These are phyloP conservation scores for Lanzia echinophila DNA, from an alignment of 2,329 filamentous ascomycete genomes.

Conservation along the genomic window DNA sequence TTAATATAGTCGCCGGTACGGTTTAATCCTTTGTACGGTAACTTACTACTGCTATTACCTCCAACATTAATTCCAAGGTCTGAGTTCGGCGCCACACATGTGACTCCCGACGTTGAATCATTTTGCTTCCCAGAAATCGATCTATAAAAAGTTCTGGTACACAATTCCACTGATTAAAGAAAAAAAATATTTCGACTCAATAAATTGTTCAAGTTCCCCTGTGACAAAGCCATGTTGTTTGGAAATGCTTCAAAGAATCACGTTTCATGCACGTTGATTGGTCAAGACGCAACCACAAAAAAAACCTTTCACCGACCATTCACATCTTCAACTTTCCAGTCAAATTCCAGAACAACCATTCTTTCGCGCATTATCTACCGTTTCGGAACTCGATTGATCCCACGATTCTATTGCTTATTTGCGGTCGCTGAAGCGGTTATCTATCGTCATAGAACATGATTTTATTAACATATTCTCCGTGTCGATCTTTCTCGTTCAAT, in stretches of 20 bases:
- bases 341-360: not conserved
- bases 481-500: not conserved
- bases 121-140: no score
- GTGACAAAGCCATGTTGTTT: not conserved
- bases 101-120: no score
- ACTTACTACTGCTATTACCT: no score
- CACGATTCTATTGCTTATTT: not conserved
- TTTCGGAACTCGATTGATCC: not conserved
- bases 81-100: no score
- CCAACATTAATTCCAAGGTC: no score
- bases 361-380: not conserved
- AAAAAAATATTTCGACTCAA: not conserved
- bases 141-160: no score
- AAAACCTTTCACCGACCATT: not conserved
- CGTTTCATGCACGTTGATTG: constrained; percentile 5
- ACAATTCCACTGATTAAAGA: no score
- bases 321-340: not conserved
- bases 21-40: no score
- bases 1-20: no score
- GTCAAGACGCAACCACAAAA: not conserved
- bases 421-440: not conserved
- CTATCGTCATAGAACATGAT: not conserved
- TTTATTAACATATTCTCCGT: not conserved
- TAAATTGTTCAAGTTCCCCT: not conserved
- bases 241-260: not conserved